A percentile compares a stretch with the other conserved stretches of the same genome.
These are phyloP conservation scores for Mycena chlorophos DNA, from an alignment of 768 basidiomycete genomes.

Conservation along the genomic window DNA sequence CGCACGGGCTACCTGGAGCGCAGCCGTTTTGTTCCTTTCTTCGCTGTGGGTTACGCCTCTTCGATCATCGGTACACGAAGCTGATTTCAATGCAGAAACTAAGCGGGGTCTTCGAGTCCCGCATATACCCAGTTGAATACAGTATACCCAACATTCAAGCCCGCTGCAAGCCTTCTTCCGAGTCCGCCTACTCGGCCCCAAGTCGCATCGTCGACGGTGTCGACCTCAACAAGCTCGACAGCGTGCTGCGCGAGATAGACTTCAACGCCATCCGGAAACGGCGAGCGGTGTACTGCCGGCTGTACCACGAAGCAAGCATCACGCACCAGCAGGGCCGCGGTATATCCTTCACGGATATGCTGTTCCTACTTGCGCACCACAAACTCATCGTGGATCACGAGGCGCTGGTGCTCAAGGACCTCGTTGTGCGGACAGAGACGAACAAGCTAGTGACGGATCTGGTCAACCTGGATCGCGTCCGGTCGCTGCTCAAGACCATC, in stretches of 20 bases:
- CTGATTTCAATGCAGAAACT: constrained; percentile 56
- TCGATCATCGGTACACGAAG: neutral
- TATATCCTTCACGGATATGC: constrained; percentile 90
- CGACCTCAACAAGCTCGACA: constrained; percentile 63
- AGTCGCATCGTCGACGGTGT: constrained; percentile 49
- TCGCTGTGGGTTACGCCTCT: constrained; percentile 59
- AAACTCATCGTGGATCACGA: constrained; percentile 88
- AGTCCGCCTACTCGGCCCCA: constrained; percentile 34
- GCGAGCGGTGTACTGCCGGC: constrained; percentile 65
- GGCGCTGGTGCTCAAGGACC: constrained; percentile 84
- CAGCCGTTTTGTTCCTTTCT: constrained; percentile 71
- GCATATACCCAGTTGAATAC: constrained; percentile 75
- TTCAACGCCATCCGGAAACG: constrained; percentile 61
- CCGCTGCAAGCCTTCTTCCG: constrained; percentile 41
- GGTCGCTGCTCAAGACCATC: constrained; percentile 76
- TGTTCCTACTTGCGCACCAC: constrained; percentile 84
- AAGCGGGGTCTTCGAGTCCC: constrained; percentile 84
- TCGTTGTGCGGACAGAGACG: constrained; percentile 71
- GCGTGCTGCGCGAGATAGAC: constrained; percentile 65
- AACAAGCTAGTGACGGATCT: constrained; percentile 80
- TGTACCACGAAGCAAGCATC: constrained; percentile 86
- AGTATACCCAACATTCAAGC: constrained; percentile 61
- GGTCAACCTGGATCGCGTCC: constrained; percentile 82
- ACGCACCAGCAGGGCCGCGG: constrained; percentile 71
- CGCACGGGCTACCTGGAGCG: constrained; percentile 79